Evolutionary conservation across 192 early-diverging fungal species (phyloP), one percentile per base, ranked within the genome.

Genomic region (Thoreauomyces humboldtii): DNA sequence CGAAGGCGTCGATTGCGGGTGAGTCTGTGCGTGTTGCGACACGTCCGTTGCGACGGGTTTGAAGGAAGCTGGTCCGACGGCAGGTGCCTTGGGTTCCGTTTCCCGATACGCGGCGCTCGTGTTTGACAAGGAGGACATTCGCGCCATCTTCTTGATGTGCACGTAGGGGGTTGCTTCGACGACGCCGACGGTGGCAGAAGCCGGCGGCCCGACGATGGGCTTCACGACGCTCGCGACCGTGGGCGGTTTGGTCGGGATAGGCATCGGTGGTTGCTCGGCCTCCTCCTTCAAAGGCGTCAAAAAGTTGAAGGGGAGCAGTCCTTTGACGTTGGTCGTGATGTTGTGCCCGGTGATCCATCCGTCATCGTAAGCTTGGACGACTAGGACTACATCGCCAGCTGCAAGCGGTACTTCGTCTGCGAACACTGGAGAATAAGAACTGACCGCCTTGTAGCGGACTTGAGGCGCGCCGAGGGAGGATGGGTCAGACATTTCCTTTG

Each of bases 251-350:
- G 9, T 9, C n/a, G 38, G 38, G n/a, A 29, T 24, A 7, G 25
- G 50, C 27, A 29, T 6, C 27, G 21, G 50, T 4, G 50, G 50
- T 28, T 22, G 29, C 29, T 15, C 14, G 2, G 21, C 9, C 12
- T 44, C 22, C 9, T 41, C 33, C 28, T 48, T 63, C 29, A 33
- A 21, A 15, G 58, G 56, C 37, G 51, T 54, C n/a, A 76, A 46
- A 59, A 76, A 76, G 67, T 76, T 76, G 43, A 29, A 29, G 12
- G 75, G 75, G 0, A 76, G 27, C 35, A 76, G 55, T 27, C 75
- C 75, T 1, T 19, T 60, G 24, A 22, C 67, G 19, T 63, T 35
- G 14, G 72, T 76, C 9, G 33, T 56, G 21, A 73, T 46, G 45
- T 76, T 76, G 4, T 61, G 41, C 9, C 67, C 72, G 2, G 67